These are phyloP conservation scores for Claviceps sorghi DNA, from an alignment of 2,329 filamentous ascomycete genomes.

Conservation along the genomic window DNA sequence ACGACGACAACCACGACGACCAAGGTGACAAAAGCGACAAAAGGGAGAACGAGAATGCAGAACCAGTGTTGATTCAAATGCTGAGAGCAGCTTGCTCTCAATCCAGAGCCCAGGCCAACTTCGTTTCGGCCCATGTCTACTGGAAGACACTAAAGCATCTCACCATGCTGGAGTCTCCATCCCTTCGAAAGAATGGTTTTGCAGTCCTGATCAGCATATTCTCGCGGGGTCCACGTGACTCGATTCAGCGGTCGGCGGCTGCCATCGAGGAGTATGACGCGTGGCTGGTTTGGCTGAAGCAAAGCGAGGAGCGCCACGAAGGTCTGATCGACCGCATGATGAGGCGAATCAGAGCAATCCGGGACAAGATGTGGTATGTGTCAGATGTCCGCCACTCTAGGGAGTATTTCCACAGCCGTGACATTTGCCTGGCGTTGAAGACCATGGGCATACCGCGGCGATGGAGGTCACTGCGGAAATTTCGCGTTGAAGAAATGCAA, in stretches of 20 bases:
- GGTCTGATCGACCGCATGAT: conserved; percentile 61
- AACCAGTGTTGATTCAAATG: conserved; percentile 53
- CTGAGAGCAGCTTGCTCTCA: conserved; percentile 62
- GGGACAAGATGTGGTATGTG: conserved; percentile 98
- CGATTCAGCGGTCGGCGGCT: conserved; percentile 52
- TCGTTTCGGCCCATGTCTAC: conserved; percentile 70
- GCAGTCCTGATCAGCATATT: conserved; percentile 60
- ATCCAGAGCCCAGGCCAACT: conserved; percentile 67
- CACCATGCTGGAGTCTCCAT: conserved; percentile 44
- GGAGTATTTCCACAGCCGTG: conserved; percentile 72
- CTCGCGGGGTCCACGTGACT: conserved; percentile 54
- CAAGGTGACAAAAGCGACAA: not conserved
- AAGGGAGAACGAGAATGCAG: conserved; percentile 26
- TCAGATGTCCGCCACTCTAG: conserved; percentile 85
- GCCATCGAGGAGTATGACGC: conserved; percentile 67
- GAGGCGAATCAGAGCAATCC: conserved; percentile 55
- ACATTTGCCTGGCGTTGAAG: conserved; percentile 75
- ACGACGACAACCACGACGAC: no score
- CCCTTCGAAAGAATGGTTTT: conserved; percentile 52
- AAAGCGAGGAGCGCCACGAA: conserved; percentile 66
- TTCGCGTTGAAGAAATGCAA: conserved; percentile 31
- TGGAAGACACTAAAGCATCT: conserved; percentile 71
- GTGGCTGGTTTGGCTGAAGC: conserved; percentile 72
- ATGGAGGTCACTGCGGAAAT: conserved; percentile 36
- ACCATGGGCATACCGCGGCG: conserved; percentile 64